Conservation (phyloP, 1,139 yeast species). For the Scheffersomyces titani region DNA sequence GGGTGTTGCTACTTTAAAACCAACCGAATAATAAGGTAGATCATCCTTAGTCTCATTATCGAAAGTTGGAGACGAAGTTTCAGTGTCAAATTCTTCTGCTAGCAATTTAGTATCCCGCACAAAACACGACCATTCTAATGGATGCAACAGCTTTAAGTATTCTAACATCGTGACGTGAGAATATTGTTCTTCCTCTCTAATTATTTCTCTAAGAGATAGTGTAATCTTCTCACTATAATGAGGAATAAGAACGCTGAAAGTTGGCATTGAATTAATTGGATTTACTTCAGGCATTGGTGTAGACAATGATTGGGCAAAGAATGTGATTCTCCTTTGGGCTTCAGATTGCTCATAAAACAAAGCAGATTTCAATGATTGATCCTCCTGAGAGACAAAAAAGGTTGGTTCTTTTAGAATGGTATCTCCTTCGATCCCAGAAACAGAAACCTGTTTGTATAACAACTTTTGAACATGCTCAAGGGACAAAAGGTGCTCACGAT, state of each 20-base stretch:
- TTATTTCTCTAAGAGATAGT: slow-evolving; percentile 48
- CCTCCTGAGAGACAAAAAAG: slow-evolving; percentile 54
- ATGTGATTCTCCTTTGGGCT: slow-evolving; percentile 53
- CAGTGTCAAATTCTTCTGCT: slow-evolving; percentile 46
- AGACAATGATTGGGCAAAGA: slow-evolving; percentile 55
- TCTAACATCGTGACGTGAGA: slow-evolving; percentile 54
- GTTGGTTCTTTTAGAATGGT: slow-evolving; percentile 43
- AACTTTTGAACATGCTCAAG: slow-evolving; percentile 51
- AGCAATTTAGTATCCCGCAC: slow-evolving; percentile 51
- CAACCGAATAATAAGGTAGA: slow-evolving; percentile 49
- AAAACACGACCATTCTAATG: slow-evolving; percentile 53
- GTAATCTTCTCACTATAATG: slow-evolving; percentile 54
- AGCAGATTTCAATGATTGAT: slow-evolving; percentile 37
- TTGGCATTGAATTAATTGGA: slow-evolving; percentile 46
- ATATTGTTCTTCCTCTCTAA: slow-evolving; percentile 48
- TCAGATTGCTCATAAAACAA: slow-evolving; percentile 41
- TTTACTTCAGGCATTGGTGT: slow-evolving; percentile 54
- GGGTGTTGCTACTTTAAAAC: slow-evolving; percentile 55
- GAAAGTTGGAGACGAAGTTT: slow-evolving; percentile 22
- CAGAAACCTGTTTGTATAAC: slow-evolving; percentile 39
- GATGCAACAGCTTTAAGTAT: slow-evolving; percentile 51
- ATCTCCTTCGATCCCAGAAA: slow-evolving; percentile 25
- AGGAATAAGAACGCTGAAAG: slow-evolving; percentile 53
- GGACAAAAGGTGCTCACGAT: slow-evolving; percentile 54
- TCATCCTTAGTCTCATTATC: slow-evolving; percentile 29